Base-by-base conservation (phyloP, 2,329 filamentous ascomycete genomes). In the Helicocarpus griseus region DNA sequence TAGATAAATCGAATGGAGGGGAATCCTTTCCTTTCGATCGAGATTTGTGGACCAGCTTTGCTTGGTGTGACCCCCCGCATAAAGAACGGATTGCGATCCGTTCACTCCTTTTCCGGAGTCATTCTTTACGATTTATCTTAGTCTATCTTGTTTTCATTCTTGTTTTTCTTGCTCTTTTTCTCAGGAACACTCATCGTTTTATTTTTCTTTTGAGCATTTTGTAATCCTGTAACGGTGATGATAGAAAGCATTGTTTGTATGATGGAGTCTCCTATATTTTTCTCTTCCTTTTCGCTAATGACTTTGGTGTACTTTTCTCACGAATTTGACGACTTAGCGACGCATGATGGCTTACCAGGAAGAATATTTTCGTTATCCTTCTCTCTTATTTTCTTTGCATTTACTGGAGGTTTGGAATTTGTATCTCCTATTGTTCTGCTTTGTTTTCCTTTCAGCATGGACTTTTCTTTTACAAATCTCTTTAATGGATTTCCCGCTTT, bases 191-290 rank as follows among this genome's bases (percentile, higher is more conserved):
- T n/a, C n/a, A n/a, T n/a, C n/a, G n/a, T 35, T 46, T 46, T 22
- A 9, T 17, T 40, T 4, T 17, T 40, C 3, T 40, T 4, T 40
- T 40, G 8, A 22, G 8, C 38, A 9, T 46, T 35, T 36, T 48
- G 33, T 35, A 35, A 48, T 35, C 41, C 26, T 44, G 41, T 44
- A 28, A 44, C 41, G 6, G 39, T 41, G 39, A 44, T 44, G 41
- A 44, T 19, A 44, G n/a, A 44, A 28, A 24, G 24, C 40, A 44
- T 35, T 47, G 44, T 47, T n/a, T 47, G 44, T 47, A 47, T 26
- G 29, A 35, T 47, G 44, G n/a, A 17, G 28, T 21, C 22, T 47
- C 22, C 29, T 36, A 8, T 14, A 21, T 47, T 47, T 47, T 6
- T 13, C 33, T 17, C 5, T 35, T 35, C 21, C 9, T 19, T 26